Conservation (phyloP, 306 rosid genomes). For the Lablab purpureus region DNA sequence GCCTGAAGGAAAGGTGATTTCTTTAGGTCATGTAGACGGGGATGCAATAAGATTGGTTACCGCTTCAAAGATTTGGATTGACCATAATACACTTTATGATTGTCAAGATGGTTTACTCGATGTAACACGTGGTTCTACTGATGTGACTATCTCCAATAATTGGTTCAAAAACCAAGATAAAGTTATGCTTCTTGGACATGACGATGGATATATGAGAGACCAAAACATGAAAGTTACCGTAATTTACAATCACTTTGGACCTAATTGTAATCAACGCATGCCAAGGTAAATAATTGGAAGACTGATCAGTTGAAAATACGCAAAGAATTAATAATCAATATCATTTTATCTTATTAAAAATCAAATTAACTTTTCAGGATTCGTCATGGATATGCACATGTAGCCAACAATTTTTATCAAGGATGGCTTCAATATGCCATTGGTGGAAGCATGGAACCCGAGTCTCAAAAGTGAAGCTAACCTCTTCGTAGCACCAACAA, state of each 20-base stretch:
- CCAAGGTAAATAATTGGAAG: background rate
- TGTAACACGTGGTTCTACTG: background rate
- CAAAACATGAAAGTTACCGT: background rate
- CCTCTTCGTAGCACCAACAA: background rate
- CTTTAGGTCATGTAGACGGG: background rate
- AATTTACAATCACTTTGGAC: background rate
- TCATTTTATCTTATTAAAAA: background rate
- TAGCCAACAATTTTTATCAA: background rate
- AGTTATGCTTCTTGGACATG: constrained; percentile 1
- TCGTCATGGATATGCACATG: background rate
- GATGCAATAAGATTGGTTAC: background rate
- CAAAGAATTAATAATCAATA: background rate
- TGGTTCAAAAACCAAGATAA: background rate
- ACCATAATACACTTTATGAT: background rate
- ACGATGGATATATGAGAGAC: constrained; percentile 3
- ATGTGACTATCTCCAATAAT: background rate
- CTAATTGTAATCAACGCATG: background rate
- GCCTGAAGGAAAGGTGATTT: background rate
- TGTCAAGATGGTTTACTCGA: background rate
- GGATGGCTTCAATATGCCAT: background rate
- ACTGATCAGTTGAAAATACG: background rate
- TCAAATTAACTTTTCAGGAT: background rate
- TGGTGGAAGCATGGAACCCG: constrained; percentile 6
- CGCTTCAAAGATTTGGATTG: background rate
- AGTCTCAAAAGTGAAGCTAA: background rate